These are phyloP conservation scores for Dendrobium officinale DNA, from an alignment of 106 monocot species.

Conservation along the genomic window DNA sequence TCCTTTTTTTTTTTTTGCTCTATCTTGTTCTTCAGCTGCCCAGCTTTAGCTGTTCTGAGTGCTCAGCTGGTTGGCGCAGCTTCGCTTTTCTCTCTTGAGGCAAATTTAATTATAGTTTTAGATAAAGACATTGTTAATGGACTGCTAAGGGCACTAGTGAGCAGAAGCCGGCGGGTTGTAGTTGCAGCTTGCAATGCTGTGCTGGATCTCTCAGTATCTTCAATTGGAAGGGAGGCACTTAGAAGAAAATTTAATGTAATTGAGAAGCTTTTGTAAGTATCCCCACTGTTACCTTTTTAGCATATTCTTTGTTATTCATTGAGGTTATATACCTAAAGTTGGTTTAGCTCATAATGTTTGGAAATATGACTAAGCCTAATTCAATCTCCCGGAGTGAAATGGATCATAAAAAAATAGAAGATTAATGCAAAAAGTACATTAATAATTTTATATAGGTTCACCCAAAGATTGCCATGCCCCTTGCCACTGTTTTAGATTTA, in stretches of 20 bases:
- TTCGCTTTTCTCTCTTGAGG: conserved; percentile 34
- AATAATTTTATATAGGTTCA: too few relatives aligned
- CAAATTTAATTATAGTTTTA: conserved; percentile 27
- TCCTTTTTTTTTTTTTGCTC: too few relatives aligned
- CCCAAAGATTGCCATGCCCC: too few relatives aligned
- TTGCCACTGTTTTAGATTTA: too few relatives aligned
- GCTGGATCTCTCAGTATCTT: conserved; percentile 51
- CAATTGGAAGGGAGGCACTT: conserved; percentile 36
- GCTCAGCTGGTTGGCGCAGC: conserved; percentile 44
- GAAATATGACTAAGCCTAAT: too few relatives aligned
- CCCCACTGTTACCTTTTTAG: neutral
- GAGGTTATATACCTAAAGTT: neutral
- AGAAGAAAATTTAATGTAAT: conserved; percentile 17
- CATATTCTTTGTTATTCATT: neutral
- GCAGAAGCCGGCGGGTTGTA: conserved; percentile 10
- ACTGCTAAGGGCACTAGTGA: conserved; percentile 32
- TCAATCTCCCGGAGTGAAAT: too few relatives aligned
- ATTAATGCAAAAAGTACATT: neutral
- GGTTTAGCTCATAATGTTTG: neutral
- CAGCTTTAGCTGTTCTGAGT: conserved; percentile 27
- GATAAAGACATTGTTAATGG: conserved; percentile 24
- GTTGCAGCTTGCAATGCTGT: conserved; percentile 46
- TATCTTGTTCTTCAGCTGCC: conserved; percentile 21
- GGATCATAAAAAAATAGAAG: too few relatives aligned
- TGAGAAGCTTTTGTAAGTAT: conserved; percentile 55